Percentiles rank a stretch among this genome's conserved stretches.
phyloP scores from a whole-genome alignment of 2,329 filamentous ascomycete genomes.

The Exophiala sideris region DNA sequence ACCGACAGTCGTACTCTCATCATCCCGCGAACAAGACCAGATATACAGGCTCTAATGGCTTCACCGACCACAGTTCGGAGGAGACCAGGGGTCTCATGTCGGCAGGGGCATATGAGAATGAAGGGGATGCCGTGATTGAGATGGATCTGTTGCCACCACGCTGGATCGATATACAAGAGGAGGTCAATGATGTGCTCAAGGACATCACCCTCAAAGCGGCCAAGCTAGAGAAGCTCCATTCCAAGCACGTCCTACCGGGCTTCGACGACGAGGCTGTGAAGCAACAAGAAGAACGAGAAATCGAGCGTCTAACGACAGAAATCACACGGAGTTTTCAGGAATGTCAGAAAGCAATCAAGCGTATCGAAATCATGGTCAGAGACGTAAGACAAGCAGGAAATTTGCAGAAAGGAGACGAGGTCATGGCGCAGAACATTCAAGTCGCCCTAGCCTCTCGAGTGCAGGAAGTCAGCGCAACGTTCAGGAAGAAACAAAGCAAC shows the following conservation, averaged over 20 bases:
- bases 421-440: constrained; percentile 94
- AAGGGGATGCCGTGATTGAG: constrained; percentile 93
- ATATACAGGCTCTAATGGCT: constrained; percentile 60
- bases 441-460: constrained; percentile 83
- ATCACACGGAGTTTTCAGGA: constrained; percentile 87
- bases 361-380: constrained; percentile 80
- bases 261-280: constrained; percentile 95
- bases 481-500: constrained; percentile 94
- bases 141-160: constrained; percentile 95
- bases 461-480: constrained; percentile 85
- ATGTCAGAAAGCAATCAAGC: constrained; percentile 84
- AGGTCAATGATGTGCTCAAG: constrained; percentile 78
- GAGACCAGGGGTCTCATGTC: constrained; percentile 83
- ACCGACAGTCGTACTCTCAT: constrained; percentile 96
- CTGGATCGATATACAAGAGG: constrained; percentile 93
- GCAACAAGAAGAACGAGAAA: constrained; percentile 79
- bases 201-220: constrained; percentile 80
- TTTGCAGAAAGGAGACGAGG: constrained; percentile 80
- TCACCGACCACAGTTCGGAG: constrained; percentile 60
- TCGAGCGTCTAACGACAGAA: constrained; percentile 83
- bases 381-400: constrained; percentile 68
- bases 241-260: constrained; percentile 93
- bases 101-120: constrained; percentile 70
- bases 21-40: constrained; percentile 83
- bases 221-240: constrained; percentile 84